A percentile compares a stretch with the other conserved stretches of the same genome.
These are phyloP conservation scores for Yamadazyma phyllophila DNA, from an alignment of 805 yeast genomes.

Conservation along the genomic window DNA sequence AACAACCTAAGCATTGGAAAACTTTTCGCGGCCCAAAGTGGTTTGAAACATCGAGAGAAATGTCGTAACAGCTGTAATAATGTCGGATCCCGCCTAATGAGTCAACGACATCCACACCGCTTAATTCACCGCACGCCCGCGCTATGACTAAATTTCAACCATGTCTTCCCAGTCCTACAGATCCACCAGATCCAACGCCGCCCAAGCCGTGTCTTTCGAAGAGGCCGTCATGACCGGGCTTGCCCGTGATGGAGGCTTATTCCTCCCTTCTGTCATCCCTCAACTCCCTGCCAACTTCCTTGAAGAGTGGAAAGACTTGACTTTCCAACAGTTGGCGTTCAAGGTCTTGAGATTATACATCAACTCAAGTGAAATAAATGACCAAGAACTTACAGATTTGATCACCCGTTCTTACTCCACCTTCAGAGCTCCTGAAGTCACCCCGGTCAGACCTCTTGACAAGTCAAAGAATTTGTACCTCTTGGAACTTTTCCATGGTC, in stretches of 20 bases:
- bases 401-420: conserved; percentile 79
- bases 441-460: conserved; percentile 75
- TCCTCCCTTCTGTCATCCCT: conserved; percentile 84
- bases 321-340: conserved; percentile 85
- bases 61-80: too few relatives aligned
- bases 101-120: too few relatives aligned
- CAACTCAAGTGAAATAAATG: conserved; percentile 66
- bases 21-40: background rate
- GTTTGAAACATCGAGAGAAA: too few relatives aligned
- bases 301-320: conserved; percentile 64
- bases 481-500: conserved; percentile 96
- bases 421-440: conserved; percentile 82
- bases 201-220: conserved; percentile 63
- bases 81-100: too few relatives aligned
- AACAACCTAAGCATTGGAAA: background rate
- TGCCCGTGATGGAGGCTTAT: conserved; percentile 96
- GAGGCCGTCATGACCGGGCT: conserved; percentile 85
- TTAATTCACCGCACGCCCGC: background rate
- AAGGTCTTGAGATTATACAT: conserved; percentile 82
- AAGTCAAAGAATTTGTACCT: conserved; percentile 56
- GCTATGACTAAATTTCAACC: conserved; percentile 5
- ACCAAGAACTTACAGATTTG: conserved; percentile 61
- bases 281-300: conserved; percentile 55
- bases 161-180: conserved; percentile 58
- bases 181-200: conserved; percentile 67